Conservation (phyloP, 2,329 filamentous ascomycete genomes). For the Xylariomycetidae sp. region DNA sequence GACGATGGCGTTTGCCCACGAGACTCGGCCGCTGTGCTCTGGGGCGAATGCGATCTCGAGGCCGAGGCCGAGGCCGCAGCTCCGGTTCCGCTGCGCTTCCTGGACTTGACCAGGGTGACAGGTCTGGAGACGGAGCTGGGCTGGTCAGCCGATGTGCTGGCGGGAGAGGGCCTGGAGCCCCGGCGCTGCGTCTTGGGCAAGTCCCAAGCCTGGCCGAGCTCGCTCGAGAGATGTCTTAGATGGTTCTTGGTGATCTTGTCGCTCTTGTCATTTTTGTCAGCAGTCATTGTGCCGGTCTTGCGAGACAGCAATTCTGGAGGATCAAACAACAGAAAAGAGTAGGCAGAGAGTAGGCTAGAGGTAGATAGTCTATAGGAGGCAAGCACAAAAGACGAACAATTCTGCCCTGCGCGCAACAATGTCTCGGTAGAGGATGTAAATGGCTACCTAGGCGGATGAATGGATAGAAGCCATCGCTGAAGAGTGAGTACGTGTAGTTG, state of each 20-base stretch:
- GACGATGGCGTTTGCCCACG: too few species aligned
- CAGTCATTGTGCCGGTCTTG: conserved; percentile 7
- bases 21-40: too few species aligned
- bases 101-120: too few species aligned
- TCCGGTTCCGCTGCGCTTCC: too few species aligned
- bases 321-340: not conserved
- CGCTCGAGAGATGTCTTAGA: conserved; percentile 12
- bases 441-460: not conserved
- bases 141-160: conserved; percentile 1
- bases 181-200: conserved; percentile 8
- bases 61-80: not conserved
- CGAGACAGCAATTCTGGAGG: not conserved
- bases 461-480: not conserved
- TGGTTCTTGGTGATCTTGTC: conserved; percentile 10
- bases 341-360: not conserved
- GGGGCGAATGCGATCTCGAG: not conserved
- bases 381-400: not conserved
- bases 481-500: too few species aligned
- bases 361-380: too few species aligned
- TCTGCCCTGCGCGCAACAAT: not conserved
- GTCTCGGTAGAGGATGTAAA: not conserved
- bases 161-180: conserved; percentile 1
- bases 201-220: conserved; percentile 16
- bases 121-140: conserved; percentile 2
- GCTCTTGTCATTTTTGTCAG: conserved; percentile 13